Evolutionary conservation across 164 flowering plant species (phyloP).

Genomic region (Cinnamomum chago): DNA sequence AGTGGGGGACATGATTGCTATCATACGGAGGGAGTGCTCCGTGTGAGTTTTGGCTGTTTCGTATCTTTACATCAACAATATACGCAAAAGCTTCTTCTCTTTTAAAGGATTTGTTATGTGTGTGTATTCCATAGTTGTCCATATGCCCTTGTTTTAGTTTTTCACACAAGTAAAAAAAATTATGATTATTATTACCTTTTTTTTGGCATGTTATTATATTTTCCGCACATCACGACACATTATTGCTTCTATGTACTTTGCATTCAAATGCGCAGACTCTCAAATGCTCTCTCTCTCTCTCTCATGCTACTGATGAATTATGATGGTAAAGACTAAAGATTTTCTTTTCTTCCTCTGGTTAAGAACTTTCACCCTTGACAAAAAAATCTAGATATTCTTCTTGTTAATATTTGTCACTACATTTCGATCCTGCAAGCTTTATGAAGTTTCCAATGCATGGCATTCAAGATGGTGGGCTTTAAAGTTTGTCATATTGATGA

Average conservation of each 20-base stretch:
- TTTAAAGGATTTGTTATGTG: background rate
- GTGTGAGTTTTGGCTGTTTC: constrained; percentile 86
- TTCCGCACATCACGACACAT: background rate
- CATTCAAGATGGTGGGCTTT: constrained; percentile 76
- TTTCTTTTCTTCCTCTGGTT: background rate
- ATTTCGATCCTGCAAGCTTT: constrained; percentile 46
- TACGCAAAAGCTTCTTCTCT: constrained; percentile 8
- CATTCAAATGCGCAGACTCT: too few relatives aligned
- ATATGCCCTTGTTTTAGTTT: background rate
- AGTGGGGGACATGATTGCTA: constrained; percentile 49
- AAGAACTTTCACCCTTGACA: constrained; percentile 41
- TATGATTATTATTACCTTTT: too few relatives aligned
- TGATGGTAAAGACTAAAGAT: background rate
- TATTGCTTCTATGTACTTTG: background rate
- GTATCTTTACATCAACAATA: constrained; percentile 47
- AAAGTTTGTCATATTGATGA: constrained; percentile 46
- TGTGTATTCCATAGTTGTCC: background rate
- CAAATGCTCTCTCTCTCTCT: too few relatives aligned
- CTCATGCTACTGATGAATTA: background rate
- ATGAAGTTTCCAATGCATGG: constrained; percentile 62
- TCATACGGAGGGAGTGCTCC: constrained; percentile 80
- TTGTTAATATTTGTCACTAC: constrained; percentile 66
- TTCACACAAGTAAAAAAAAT: too few relatives aligned
- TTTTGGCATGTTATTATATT: too few relatives aligned
- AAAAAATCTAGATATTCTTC: constrained; percentile 62